Base-by-base conservation (phyloP, 345 rosid genomes). In the Citrus inodora region DNA sequence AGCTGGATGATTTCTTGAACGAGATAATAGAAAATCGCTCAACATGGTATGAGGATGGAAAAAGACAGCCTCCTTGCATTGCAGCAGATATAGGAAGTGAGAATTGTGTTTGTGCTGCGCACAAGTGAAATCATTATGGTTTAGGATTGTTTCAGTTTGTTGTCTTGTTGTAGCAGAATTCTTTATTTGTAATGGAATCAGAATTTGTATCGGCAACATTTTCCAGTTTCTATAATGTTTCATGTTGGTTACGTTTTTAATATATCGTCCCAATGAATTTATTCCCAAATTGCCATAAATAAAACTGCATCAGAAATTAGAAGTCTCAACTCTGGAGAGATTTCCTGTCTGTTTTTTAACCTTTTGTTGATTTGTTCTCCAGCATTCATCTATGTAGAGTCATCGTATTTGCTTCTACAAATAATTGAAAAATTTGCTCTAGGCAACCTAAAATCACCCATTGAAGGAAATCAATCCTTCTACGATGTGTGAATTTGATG, bases 1-100 rank as follows among this genome's bases (percentile, higher is more conserved):
- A 94, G 87, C 90, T 96, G 67, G 94, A 96, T 53, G 67, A 62
- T 82, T 96, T 94, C 82, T 73, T 96, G 83, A 75, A 87, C 40
- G 97, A 92, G 70, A 78, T 96, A 7, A 78, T 88, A 19, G 85
- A 88, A 56, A 82, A 87, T 30, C 87, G 97, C 37, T 78, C 84
- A 9, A 82, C 83, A 40, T 94, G 99, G 99, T 96, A 88, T 25
- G 61, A 51, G 53, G 88, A 84, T 3, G 93, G 82, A 22, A 77
- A 71, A 27, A 79, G 59, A 75, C 84, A 81, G 75, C 85, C 89
- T 70, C 92, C 93, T 6, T 96, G 98, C 73, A 62, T 94, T 68
- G 97, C 87, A 6, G 82, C 84, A 11, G 97, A 91, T 55, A 71
- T 95, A 28, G 98, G 97, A 46, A 75, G 82, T 77, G 80, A 83